Conservation (phyloP, 192 early-diverging fungal genomes). For the Rhizophagus prolifer region DNA sequence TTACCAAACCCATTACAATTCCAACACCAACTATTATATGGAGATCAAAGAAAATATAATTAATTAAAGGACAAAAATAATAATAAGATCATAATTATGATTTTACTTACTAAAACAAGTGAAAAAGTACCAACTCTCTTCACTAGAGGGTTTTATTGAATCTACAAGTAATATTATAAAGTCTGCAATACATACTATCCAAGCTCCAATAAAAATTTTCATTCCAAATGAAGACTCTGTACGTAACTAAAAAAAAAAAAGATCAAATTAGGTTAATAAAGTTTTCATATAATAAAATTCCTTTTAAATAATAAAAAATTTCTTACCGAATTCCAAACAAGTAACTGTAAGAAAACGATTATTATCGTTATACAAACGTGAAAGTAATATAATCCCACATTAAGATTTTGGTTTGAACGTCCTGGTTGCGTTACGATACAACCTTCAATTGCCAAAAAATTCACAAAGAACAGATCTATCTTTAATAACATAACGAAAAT, state of each 20-base stretch:
- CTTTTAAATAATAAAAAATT: background rate
- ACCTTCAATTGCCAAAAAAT: slow-evolving; percentile 70
- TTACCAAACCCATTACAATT: slow-evolving; percentile 2
- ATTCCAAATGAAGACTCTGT: slow-evolving; percentile 14
- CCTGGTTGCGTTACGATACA: slow-evolving; percentile 44
- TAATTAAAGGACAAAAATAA: background rate
- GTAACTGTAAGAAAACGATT: slow-evolving; percentile 10
- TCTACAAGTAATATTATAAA: slow-evolving; percentile 4
- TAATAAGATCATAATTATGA: background rate
- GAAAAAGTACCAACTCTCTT: slow-evolving; percentile 21
- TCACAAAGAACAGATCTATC: slow-evolving; percentile 82
- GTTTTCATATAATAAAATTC: background rate
- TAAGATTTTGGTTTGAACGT: background rate
- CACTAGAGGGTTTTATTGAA: background rate
- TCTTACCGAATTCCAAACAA: slow-evolving; percentile 13
- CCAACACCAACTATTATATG: background rate
- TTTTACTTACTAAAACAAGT: background rate
- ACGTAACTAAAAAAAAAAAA: background rate
- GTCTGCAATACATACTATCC: slow-evolving; percentile 14
- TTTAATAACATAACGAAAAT: slow-evolving; percentile 81
- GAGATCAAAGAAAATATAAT: background rate
- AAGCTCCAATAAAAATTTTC: slow-evolving; percentile 11
- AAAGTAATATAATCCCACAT: background rate
- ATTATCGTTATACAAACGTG: slow-evolving; percentile 5
- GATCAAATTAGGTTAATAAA: background rate